Evolutionary conservation across 2,329 filamentous ascomycete genomes (phyloP).

Genomic region (Lachnellula willkommii): DNA sequence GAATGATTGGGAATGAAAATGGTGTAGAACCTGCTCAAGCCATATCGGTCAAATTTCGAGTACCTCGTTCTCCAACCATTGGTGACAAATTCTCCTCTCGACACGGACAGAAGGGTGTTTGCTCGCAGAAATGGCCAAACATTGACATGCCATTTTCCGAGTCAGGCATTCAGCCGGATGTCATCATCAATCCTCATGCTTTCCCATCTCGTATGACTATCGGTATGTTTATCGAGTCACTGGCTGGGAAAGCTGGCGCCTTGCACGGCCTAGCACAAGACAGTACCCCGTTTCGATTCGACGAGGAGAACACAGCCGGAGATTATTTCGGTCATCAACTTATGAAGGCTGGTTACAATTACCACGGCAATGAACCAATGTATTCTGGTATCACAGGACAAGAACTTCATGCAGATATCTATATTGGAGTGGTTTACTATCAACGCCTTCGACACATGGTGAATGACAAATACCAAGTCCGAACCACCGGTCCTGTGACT

Average conservation of each 20-base stretch:
- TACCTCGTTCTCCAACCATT: conserved; percentile 85
- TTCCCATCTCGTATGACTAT: conserved; percentile 99
- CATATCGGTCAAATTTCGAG: conserved; percentile 85
- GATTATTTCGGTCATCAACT: conserved; percentile 97
- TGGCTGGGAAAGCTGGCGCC: conserved; percentile 90
- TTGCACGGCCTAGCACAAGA: conserved; percentile 96
- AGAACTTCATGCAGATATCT: conserved; percentile 91
- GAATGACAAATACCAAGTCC: conserved; percentile 98
- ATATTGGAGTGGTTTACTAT: conserved; percentile 96
- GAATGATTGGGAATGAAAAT: conserved; percentile 78
- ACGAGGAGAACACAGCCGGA: conserved; percentile 83
- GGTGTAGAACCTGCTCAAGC: conserved; percentile 80
- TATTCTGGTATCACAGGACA: conserved; percentile 96
- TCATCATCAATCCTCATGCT: conserved; percentile 99
- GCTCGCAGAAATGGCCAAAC: conserved; percentile 90
- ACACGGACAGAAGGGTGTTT: conserved; percentile 97
- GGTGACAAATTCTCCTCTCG: conserved; percentile 99
- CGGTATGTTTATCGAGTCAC: conserved; percentile 96
- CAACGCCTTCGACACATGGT: conserved; percentile 98
- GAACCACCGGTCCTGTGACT: conserved; percentile 90
- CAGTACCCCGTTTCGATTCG: conserved; percentile 90
- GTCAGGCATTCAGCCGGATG: conserved; percentile 90
- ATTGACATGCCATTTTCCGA: conserved; percentile 96
- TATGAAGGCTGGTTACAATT: conserved; percentile 93
- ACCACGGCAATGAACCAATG: conserved; percentile 97